Evolutionary conservation across 1,284 basidiomycete genomes (phyloP).

Genomic region (Boletus subluridellus): DNA sequence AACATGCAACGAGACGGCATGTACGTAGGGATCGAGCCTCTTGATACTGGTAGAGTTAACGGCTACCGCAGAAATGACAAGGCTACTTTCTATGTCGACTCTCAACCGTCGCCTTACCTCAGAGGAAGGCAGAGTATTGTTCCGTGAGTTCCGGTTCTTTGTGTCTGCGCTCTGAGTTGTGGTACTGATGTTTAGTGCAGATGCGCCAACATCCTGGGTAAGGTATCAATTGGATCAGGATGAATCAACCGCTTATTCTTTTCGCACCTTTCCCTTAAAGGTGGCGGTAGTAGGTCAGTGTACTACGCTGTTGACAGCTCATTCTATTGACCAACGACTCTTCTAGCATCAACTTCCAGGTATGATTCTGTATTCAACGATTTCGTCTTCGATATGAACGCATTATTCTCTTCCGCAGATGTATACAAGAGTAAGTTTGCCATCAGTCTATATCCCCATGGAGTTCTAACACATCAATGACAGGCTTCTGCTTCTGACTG

Average conservation of each 20-base stretch:
- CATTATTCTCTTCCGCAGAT: constrained; percentile 35
- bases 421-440: constrained; percentile 57
- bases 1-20: constrained; percentile 69
- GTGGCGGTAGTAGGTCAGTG: constrained; percentile 51
- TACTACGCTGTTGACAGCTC: background rate
- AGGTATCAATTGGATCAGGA: constrained; percentile 8
- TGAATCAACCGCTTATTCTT: background rate
- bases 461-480: constrained; percentile 1
- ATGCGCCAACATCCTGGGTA: constrained; percentile 66
- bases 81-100: constrained; percentile 67
- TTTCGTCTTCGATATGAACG: background rate
- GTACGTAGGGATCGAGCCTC: constrained; percentile 36
- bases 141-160: constrained; percentile 44
- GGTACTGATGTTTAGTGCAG: constrained; percentile 31
- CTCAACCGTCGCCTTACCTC: constrained; percentile 52
- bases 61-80: constrained; percentile 56
- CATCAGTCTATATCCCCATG: background rate
- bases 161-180: background rate
- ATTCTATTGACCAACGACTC: constrained; percentile 2
- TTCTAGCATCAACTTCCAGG: constrained; percentile 64
- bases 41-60: background rate
- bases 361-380: constrained; percentile 2
- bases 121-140: constrained; percentile 65
- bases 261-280: constrained; percentile 23
- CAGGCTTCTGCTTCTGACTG: constrained; percentile 67